Conservation (phyloP, 345 rosid species). For the Punica granatum region DNA sequence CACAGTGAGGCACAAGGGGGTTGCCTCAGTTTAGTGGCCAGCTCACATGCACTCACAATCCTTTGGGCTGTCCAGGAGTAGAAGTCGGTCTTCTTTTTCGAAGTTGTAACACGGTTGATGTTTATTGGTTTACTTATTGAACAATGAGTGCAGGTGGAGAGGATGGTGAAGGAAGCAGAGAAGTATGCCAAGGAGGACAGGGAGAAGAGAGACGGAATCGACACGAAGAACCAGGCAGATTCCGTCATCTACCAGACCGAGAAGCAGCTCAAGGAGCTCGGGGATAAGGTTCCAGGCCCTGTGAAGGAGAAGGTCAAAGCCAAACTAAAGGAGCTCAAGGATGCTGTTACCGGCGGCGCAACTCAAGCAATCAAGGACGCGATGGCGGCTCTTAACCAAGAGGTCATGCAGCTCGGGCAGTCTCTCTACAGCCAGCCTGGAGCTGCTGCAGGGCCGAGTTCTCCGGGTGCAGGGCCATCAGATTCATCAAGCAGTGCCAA, state of each 20-base stretch:
- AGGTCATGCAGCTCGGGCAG: conserved; percentile 93
- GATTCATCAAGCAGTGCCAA: conserved; percentile 38
- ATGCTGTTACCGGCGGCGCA: conserved; percentile 55
- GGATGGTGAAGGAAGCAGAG: conserved; percentile 91
- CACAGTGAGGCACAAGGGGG: no score
- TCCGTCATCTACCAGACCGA: conserved; percentile 86
- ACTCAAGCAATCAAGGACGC: conserved; percentile 78
- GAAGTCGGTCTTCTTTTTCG: no score
- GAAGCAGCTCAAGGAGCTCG: conserved; percentile 88
- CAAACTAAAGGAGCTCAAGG: conserved; percentile 74
- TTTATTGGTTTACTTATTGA: neutral
- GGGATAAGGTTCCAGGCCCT: conserved; percentile 78
- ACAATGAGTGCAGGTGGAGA: conserved; percentile 49
- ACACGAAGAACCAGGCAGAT: conserved; percentile 97
- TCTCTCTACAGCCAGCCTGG: conserved; percentile 89
- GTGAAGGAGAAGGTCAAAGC: conserved; percentile 89
- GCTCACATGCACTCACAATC: no score
- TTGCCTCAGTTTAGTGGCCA: no score
- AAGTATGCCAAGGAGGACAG: conserved; percentile 80
- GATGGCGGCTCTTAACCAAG: conserved; percentile 84
- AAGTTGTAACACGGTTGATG: neutral
- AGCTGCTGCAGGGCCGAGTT: conserved; percentile 54
- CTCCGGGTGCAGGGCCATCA: conserved; percentile 47
- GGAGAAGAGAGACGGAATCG: conserved; percentile 92
- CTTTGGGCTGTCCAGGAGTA: no score